A percentile compares a stretch with the other conserved stretches of the same genome.
phyloP scores from a whole-genome alignment of 2,329 filamentous ascomycete species.

The Incumbomyces lentus region DNA sequence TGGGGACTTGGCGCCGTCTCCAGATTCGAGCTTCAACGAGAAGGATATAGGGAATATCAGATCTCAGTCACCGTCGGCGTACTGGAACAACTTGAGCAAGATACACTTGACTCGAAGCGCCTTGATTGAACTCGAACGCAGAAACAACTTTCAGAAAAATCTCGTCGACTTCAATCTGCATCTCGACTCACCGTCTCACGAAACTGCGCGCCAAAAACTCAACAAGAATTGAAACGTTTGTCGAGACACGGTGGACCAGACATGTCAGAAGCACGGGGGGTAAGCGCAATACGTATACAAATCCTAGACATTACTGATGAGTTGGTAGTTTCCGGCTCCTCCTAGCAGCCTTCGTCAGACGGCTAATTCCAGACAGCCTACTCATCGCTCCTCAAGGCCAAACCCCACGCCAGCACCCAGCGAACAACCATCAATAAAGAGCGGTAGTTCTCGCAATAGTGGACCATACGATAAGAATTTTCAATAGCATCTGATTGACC shows the following conservation, averaged over 20 bases:
- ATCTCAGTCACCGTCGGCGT: neutral
- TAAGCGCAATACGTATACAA: neutral
- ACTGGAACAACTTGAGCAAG: neutral
- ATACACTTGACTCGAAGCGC: neutral
- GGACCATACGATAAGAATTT: constrained; percentile 27
- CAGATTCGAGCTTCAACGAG: neutral
- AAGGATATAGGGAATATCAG: constrained; percentile 1
- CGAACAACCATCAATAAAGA: neutral
- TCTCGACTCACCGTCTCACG: neutral
- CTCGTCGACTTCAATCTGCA: no score
- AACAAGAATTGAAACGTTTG: neutral
- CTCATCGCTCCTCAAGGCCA: neutral
- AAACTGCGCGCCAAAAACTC: neutral
- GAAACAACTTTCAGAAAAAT: neutral
- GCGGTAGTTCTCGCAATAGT: constrained; percentile 22
- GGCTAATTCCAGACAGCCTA: neutral
- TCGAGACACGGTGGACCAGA: neutral
- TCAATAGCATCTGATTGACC: constrained; percentile 28
- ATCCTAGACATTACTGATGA: neutral
- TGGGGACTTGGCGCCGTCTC: neutral
- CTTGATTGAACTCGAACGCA: neutral
- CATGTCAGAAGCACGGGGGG: neutral
- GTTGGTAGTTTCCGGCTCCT: neutral
- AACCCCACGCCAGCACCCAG: neutral
- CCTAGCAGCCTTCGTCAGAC: neutral